Evolutionary conservation across 352 stramenopile genomes (phyloP).

Genomic region (Pythium rhizo-oryzae): DNA sequence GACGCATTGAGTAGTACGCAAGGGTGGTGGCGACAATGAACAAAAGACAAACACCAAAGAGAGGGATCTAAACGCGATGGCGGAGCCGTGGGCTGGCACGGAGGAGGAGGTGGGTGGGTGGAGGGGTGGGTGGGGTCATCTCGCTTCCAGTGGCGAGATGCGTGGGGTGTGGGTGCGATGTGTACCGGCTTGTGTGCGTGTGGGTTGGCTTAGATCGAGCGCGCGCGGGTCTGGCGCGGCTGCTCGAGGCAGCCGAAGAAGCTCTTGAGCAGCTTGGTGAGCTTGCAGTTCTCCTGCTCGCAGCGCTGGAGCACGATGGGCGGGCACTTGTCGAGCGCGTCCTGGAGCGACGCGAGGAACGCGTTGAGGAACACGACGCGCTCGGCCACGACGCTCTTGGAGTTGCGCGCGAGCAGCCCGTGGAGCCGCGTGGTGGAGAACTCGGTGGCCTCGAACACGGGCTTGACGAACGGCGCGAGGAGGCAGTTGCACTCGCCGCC

Average conservation of each 20-base stretch:
- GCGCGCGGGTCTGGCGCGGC: slow-evolving; percentile 19
- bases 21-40: background rate
- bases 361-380: slow-evolving; percentile 82
- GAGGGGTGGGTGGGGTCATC: background rate
- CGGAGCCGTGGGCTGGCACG: background rate
- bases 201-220: slow-evolving; percentile 21
- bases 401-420: slow-evolving; percentile 20
- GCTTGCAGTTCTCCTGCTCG: slow-evolving; percentile 82
- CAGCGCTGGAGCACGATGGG: slow-evolving; percentile 72
- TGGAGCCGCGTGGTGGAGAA: slow-evolving; percentile 61
- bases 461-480: slow-evolving; percentile 65
- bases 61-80: background rate
- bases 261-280: slow-evolving; percentile 86
- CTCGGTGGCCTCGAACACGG: slow-evolving; percentile 71
- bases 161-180: too few species aligned
- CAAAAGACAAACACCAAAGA: background rate
- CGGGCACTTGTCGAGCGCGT: slow-evolving; percentile 78
- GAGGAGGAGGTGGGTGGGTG: background rate
- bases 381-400: slow-evolving; percentile 60
- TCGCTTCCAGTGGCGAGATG: background rate
- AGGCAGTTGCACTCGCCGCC: slow-evolving; percentile 69
- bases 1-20: too few species aligned
- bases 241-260: slow-evolving; percentile 52
- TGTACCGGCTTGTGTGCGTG: background rate
- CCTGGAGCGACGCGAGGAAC: slow-evolving; percentile 77